Evolutionary conservation across 1,284 basidiomycete species (phyloP), one percentile per base, ranked within the genome.

Genomic region (Fomitopsis schrenkii): DNA sequence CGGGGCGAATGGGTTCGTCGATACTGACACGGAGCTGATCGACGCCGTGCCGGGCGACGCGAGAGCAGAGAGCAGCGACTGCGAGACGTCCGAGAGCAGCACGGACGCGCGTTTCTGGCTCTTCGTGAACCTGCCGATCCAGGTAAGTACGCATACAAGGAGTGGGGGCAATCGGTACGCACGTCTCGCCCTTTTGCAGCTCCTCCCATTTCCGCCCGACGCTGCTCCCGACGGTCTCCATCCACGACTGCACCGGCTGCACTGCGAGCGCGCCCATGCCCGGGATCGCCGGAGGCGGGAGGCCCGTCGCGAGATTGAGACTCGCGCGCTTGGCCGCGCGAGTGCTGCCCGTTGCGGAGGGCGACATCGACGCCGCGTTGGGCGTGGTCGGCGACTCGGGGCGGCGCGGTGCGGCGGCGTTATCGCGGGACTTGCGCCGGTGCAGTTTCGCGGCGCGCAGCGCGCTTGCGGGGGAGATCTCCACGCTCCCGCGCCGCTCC

Each of bases 31-130:
- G n/a, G 53, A 63, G 14, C 66, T 53, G 53, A 62, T 48, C 40
- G 66, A 58, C 9, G 57, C 71, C 30, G 67, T 59, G 7, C 65
- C 62, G 55, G 63, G 76, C 41, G 65, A 78, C 68, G 74, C 67
- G 10, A 88, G 76, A 0, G 81, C 86, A 6, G 81, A 79, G 8
- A 80, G 79, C 38, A 89, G 75, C 30, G 82, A 79, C 62, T 80
- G 79, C 2, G 85, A 86, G 41, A 90, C 82, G 67, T 90, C 88
- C 0, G 84, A 82, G 57, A 91, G 69, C 41, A 90, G 77, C 1
- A 82, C 66, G 0, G 88, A 88, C 0, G 88, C 88, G 30, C 87
- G 84, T 72, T 88, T 89, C 63, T 84, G 84, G 67, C 76, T 78
- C 67, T 84, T 86, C 17, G 82, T 75, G 67, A 89, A 80, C 35